These are phyloP conservation scores for Aspergillus fructus DNA, from an alignment of 2,329 filamentous ascomycete species.

Conservation along the genomic window DNA sequence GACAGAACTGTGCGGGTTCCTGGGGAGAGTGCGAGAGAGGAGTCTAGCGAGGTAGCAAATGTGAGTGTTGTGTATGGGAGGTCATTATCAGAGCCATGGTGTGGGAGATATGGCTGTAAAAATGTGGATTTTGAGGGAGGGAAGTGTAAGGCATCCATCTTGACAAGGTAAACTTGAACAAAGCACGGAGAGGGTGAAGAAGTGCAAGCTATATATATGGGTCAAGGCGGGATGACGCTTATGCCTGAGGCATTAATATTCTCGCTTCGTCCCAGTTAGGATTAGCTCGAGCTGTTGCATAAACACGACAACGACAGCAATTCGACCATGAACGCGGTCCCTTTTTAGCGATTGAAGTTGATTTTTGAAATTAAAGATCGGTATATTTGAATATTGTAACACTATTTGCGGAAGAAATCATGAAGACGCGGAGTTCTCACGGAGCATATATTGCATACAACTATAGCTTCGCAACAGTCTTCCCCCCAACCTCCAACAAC, in stretches of 20 bases:
- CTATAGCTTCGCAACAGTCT: constrained; percentile 1
- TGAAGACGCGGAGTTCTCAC: no score
- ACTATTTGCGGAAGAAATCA: no score
- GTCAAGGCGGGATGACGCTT: not conserved
- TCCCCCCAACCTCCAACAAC: constrained; percentile 51
- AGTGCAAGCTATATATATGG: not conserved
- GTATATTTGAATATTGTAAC: no score
- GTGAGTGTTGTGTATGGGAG: constrained; percentile 70
- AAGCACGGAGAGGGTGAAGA: not conserved
- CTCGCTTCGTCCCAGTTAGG: not conserved
- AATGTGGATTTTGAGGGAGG: constrained; percentile 40
- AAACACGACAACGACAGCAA: no score
- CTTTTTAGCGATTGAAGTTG: not conserved
- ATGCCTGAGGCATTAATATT: not conserved
- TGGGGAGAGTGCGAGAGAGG: constrained; percentile 68
- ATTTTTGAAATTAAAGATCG: no score
- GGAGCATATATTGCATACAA: not conserved
- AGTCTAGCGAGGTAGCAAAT: constrained; percentile 84
- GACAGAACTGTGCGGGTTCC: constrained; percentile 76
- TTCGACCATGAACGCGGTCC: constrained; percentile 27
- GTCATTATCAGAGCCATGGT: constrained; percentile 17
- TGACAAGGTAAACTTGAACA: not conserved
- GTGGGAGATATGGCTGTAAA: constrained; percentile 48
- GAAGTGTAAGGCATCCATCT: constrained; percentile 26
- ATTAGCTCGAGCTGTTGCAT: not conserved